Base-by-base conservation (phyloP, 2,329 filamentous ascomycete species). In the Botryotinia convoluta region DNA sequence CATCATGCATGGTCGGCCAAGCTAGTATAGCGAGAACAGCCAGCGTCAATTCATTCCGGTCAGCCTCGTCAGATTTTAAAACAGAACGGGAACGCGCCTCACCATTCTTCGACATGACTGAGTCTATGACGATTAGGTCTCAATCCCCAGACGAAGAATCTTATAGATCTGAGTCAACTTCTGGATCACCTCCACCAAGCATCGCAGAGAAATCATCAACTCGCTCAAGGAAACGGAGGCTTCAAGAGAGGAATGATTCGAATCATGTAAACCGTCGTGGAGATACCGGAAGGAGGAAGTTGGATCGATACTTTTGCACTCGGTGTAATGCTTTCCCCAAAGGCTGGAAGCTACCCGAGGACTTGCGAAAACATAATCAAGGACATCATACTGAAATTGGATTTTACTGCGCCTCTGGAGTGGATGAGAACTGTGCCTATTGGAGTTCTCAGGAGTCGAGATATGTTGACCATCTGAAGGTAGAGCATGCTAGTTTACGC, bases 321-420 rank as follows among this genome's bases (percentile, higher is more conserved):
- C 64, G 64, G 18, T 68, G 64, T n/a, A 54, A 54, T 54, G 29
- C 37, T 29, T 68, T 68, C 4, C 64, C 64, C 6, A 48, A 68
- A 68, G 64, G 64, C 29, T 68, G 64, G 64, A 68, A 68, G 37
- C 22, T 68, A 45, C 44, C 44, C 20, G 64, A 68, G 20, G 64
- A 68, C 29, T 29, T 68, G 16, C 64, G 64, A 35, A 68, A 54
- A 37, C 64, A 68, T 29, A 68, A 68, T 29, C 44, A 68, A 45
- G 64, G 42, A 26, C 22, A 54, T n/a, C 64, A 68, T 37, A 68
- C 64, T 7, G 64, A 68, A 45, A 48, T 12, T 10, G 64, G 64
- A 37, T 68, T 68, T 54, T 68, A 68, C 35, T 68, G 64, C 14
- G 64, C 64, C 18, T 68, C 64, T 16, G 64, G 45, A 20, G 64